These are phyloP conservation scores for Hydnum rufescens DNA, from an alignment of 768 basidiomycete species.

Conservation along the genomic window DNA sequence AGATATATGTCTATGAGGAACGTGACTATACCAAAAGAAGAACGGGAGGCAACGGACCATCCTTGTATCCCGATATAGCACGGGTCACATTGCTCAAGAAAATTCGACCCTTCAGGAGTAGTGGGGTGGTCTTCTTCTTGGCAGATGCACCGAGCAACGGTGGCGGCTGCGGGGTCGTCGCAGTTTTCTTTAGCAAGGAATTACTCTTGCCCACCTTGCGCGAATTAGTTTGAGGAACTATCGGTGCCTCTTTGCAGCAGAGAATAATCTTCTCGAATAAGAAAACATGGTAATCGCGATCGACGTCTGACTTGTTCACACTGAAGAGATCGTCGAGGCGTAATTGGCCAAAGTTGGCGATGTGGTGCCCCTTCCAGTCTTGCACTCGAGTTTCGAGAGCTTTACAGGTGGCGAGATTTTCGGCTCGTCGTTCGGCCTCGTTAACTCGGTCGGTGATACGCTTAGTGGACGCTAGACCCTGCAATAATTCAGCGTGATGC, in stretches of 20 bases:
- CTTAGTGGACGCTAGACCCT: slow-evolving; percentile 70
- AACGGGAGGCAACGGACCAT: too few relatives aligned
- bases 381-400: slow-evolving; percentile 73
- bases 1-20: slow-evolving; percentile 4
- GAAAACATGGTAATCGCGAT: slow-evolving; percentile 97
- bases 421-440: slow-evolving; percentile 77
- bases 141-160: slow-evolving; percentile 20
- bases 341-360: slow-evolving; percentile 84
- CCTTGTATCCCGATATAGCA: slow-evolving; percentile 43
- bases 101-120: slow-evolving; percentile 88
- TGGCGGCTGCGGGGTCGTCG: slow-evolving; percentile 15
- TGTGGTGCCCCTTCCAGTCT: slow-evolving; percentile 98
- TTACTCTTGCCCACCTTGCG: slow-evolving; percentile 39
- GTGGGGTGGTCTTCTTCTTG: slow-evolving; percentile 57
- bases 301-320: slow-evolving; percentile 89
- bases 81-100: slow-evolving; percentile 91
- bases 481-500: slow-evolving; percentile 60
- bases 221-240: slow-evolving; percentile 23
- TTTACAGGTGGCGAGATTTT: slow-evolving; percentile 80
- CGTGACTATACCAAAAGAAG: slow-evolving; percentile 24
- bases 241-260: slow-evolving; percentile 79
- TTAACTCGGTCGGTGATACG: slow-evolving; percentile 92
- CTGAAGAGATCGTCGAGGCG: slow-evolving; percentile 88
- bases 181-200: slow-evolving; percentile 63
- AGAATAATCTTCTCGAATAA: slow-evolving; percentile 97